Conservation (phyloP, 768 basidiomycete genomes). For the Phanerochaete carnosa region DNA sequence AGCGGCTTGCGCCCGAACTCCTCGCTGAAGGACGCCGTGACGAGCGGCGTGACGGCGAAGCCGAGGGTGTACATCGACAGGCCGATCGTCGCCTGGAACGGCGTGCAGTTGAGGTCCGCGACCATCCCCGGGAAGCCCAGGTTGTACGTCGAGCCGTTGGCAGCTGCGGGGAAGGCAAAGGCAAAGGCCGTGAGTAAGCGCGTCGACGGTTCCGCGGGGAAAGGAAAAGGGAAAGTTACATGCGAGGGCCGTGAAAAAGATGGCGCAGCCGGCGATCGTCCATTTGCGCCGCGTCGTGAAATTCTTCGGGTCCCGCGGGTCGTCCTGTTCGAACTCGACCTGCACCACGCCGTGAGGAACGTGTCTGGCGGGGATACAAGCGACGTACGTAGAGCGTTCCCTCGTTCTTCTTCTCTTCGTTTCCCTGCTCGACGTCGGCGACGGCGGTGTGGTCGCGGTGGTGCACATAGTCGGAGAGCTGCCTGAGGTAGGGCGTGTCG, state of each 20-base stretch:
- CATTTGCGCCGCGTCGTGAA: constrained; percentile 30
- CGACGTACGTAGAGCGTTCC: constrained; percentile 20
- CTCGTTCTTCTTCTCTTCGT: constrained; percentile 9
- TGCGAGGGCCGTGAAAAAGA: constrained; percentile 44
- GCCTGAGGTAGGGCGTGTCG: constrained; percentile 31
- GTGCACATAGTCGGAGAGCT: constrained; percentile 30
- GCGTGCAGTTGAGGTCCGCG: constrained; percentile 30
- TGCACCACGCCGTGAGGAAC: constrained; percentile 7
- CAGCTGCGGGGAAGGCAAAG: too few species aligned
- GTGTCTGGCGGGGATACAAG: neutral
- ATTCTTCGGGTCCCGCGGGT: constrained; percentile 31
- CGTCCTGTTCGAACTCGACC: constrained; percentile 33
- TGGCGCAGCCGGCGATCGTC: constrained; percentile 43
- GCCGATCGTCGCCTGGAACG: constrained; percentile 29
- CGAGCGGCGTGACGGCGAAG: constrained; percentile 59
- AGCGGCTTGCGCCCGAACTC: constrained; percentile 66
- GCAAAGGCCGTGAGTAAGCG: too few species aligned
- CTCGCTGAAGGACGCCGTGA: constrained; percentile 69
- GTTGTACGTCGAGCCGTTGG: constrained; percentile 48
- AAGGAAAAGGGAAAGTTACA: constrained; percentile 30
- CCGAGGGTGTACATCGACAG: constrained; percentile 54
- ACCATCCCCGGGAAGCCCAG: constrained; percentile 59
- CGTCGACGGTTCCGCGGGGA: neutral
- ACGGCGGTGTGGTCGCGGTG: constrained; percentile 17
- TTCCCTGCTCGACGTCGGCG: constrained; percentile 6